Base-by-base conservation (phyloP, 805 yeast genomes). In the Barnettozyma siamensis region DNA sequence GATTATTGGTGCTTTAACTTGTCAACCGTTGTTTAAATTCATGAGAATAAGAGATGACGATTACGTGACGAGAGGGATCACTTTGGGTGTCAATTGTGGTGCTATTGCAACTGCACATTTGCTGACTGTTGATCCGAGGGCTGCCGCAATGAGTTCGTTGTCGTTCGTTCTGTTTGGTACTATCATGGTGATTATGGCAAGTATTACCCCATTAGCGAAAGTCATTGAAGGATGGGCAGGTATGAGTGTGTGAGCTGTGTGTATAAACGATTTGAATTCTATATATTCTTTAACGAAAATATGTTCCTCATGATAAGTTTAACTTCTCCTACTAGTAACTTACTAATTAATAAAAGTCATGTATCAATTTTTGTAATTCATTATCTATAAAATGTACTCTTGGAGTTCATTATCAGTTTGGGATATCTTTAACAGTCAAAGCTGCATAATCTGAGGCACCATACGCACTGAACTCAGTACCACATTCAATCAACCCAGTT, bases 61-160 rank as follows among this genome's bases (percentile, higher is more conserved):
- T 56, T 84, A 74, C 54, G 80, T 85, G 7, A 80, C 88, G 0
- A 62, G 88, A 47, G 95, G 94, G 3, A 76, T 84, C 16, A 78
- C 88, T 0, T 62, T 83, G 37, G 95, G 94, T 5, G 72, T 82
- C 38, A 82, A 81, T 54, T 83, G 89, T 54, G 87, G 89, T 9
- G 94, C 95, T 1, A 82, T 85, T 38, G 86, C 88, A 4, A 83
- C 94, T 3, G 89, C 91, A 0, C 83, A 82, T 58, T 62, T 85
- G 35, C 60, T 85, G 28, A 74, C 75, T 21, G 70, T 72, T 26
- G 88, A 84, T 53, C 84, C 93, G 12, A 66, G 91, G 49, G 91
- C 93, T 13, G 89, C 88, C 2, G 86, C 88, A 3, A 76, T 85
- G 71, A 77, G 87, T 46, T 73, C 83, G 6, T 67, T 85, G 52